Evolutionary conservation across 257 asterid genomes (phyloP), one percentile per base, ranked within the genome.

Genomic region (Plantago elongata): DNA sequence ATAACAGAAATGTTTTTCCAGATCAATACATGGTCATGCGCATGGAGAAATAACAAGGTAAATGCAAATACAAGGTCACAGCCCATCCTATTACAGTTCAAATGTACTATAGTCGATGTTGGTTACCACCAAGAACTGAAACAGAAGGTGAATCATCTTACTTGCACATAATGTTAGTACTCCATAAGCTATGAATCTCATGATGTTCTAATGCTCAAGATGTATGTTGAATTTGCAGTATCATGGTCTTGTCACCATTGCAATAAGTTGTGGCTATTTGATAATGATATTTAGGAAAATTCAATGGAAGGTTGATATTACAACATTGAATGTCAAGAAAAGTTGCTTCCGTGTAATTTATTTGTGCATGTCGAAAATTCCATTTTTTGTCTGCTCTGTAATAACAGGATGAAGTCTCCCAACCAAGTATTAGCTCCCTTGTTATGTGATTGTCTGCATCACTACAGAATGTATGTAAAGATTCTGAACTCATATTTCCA

Each of bases 21-120:
- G 69, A 75, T 79, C 61, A 77, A 58, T 22, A 63, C 68, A 52
- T 54, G 34, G 51, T 60, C 29, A 30, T 60, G 74, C 60, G 58
- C 34, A 55, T 42, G 64, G 68, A 57, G 56, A 60, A 67, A 72
- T 59, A 56, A 72, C 34, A 72, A 37, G 45, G 64, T 58, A 47
- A 63, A 55, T 52, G 65, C 51, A 46, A 40, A 56, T 60, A 72
- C 50, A 64, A 68, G 57, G 56, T 40, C 71, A 62, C 43, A 49
- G 61, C 59, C 69, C 54, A 17, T 61, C 40, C 40, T 34, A 34
- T 34, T 34, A 34, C 3, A 34, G 40, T 34, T 34, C 5, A 34
- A 34, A 34, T 34, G 40, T 3, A 34, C 2, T 34, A 3, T 34
- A 22, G 27, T 22, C 27, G 27, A 22, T 22, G 27, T 22, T 22